A percentile compares a stretch with the other conserved stretches of the same genome.
phyloP scores from a whole-genome alignment of 169 alveolate genomes.

The Theileria sp. region DNA sequence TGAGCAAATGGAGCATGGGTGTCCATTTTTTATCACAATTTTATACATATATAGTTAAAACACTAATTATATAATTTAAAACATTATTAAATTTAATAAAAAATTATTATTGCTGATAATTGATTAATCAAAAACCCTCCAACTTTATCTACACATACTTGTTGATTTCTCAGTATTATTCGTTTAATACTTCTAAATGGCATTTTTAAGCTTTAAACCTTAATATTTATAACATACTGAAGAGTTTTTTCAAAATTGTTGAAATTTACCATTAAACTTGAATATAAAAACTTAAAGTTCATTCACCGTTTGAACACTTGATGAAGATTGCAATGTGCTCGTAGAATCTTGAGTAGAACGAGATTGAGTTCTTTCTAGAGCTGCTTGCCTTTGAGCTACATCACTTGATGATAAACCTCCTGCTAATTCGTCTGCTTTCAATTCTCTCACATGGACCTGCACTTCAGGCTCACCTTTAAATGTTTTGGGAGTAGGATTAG shows the following conservation, averaged over 20 bases:
- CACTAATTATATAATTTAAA: not conserved
- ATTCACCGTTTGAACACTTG: not conserved
- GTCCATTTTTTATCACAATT: conserved; percentile 30
- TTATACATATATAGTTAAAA: not conserved
- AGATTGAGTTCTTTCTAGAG: not conserved
- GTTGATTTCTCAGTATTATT: not conserved
- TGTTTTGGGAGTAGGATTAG: not conserved
- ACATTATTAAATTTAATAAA: not conserved
- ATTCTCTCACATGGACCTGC: not conserved
- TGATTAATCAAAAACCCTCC: not conserved
- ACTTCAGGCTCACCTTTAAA: not conserved
- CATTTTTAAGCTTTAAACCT: not conserved
- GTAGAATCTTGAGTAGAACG: not conserved
- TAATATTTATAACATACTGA: too few species aligned
- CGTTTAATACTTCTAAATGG: not conserved
- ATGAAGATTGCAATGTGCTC: not conserved
- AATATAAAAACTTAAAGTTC: not conserved
- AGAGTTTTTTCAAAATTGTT: not conserved
- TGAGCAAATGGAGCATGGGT: conserved; percentile 15
- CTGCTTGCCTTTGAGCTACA: not conserved
- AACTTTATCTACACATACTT: not conserved
- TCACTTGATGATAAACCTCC: conserved; percentile 1
- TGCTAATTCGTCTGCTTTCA: not conserved
- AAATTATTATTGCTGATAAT: not conserved
- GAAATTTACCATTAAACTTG: not conserved